Evolutionary conservation across 129 eudicot genomes (phyloP), one percentile per base, ranked within the genome.

Genomic region (Silybum marianum): DNA sequence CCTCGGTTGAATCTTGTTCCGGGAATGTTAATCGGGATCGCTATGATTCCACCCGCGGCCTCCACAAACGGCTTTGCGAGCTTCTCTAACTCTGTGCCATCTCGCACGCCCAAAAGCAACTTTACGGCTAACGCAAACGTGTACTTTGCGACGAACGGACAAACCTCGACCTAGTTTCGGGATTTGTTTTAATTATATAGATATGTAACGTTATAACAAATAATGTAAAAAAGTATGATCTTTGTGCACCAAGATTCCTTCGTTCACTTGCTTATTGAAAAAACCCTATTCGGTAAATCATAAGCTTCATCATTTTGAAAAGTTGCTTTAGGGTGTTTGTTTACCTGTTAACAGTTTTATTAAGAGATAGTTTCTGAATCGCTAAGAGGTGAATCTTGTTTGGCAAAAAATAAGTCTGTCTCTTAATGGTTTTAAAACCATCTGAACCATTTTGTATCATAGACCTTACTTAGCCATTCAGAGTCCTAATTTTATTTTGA

Each of bases 1-100:
- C 88, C 88, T 3, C 78, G 84, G 62, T 85, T 80, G 12, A 85
- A 85, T 82, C 88, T 60, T n/a, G 88, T 85, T 67, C 88, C 88
- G 0, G 88, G 88, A 7, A 85, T 75, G 69, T 85, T 85, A 12
- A 85, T 85, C 8, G 88, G 88, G 1, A 85, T 78, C 28, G 88
- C 85, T n/a, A 85, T 85, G 75, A 85, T 85, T 23, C 88, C 88
- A 2, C 88, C 88, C 1, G 87, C 87, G 0, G 84, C 87, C 46
- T 79, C 84, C 69, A 79, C 87, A 69, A 84, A 80, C 22, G 84
- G 87, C 68, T 63, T 32, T n/a, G 87, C 84, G 4, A 84, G 87
- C 80, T 80, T 74, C 77, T 80, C 87, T 38, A 84, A 42, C 76
- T 84, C 87, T 2, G 84, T 80, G 9, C 54, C 84, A 42, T 84